Base-by-base conservation (phyloP, 495 filamentous ascomycete species). In the Xylaria cubensis region DNA sequence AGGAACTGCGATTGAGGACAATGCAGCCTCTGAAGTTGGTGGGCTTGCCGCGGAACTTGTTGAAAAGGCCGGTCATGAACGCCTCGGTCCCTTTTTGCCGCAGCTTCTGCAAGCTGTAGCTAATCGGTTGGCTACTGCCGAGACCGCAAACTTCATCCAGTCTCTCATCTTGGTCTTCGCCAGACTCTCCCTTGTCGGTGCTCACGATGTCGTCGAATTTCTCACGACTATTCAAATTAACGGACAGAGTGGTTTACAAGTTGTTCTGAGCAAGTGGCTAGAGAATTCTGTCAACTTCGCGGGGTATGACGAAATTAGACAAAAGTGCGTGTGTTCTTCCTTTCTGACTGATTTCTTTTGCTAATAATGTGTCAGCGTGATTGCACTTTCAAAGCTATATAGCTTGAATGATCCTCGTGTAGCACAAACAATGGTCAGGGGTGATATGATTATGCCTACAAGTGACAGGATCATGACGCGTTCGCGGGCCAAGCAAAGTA, bases 251-350 rank as follows among this genome's bases (percentile, higher is more conserved):
- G 96, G 96, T 15, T 84, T 99, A 9, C 88, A 93, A 65, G 90
- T 98, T 2, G 96, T 99, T 17, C 81, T 99, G 72, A 86, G 89
- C 82, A 98, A 98, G 81, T 99, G 96, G 96, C 86, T 98, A 0
- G 95, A 97, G 81, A 96, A 98, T 80, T 97, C 94, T 3, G 88
- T 96, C 82, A 97, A 91, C 79, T 98, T 99, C 81, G 93, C 93
- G 9, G 96, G 96, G 24, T 99, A 98, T 75, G 94, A 98, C 75
- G 95, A 97, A 79, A 98, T 97, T 76, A 86, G 94, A 75, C 94
- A 97, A 79, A 99, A 98, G 92, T 94, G 82, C 79, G 88, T 42
- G 39, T 36, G 17, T 24, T 82, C 17, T 61, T 63, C 29, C 15
- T 42, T 26, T 70, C 21, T 24, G 19, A 8, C 21, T 24, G 19